phyloP scores from a whole-genome alignment of 2,329 filamentous ascomycete genomes.

The Alternaria solani region DNA sequence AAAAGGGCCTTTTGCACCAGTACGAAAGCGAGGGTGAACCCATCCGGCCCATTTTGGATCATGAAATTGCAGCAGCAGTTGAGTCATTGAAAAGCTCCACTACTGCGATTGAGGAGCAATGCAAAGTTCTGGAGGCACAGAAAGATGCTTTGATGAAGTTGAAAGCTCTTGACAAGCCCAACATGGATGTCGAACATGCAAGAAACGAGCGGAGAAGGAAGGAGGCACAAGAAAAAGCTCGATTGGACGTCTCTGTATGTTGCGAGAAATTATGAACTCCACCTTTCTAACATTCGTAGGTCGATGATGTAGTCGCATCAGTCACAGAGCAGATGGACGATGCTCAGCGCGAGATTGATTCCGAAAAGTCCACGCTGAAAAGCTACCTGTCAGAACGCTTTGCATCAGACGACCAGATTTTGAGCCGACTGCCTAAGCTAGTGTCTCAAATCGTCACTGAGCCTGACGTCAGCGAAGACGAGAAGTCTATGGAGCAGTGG shows the following conservation, averaged over 20 bases:
- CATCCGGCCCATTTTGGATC: constrained; percentile 62
- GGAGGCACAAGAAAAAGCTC: constrained; percentile 52
- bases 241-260: constrained; percentile 51
- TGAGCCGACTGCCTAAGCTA: constrained; percentile 71
- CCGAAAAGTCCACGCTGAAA: constrained; percentile 56
- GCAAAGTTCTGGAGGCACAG: constrained; percentile 67
- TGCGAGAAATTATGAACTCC: fast-evolving
- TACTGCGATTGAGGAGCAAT: constrained; percentile 69
- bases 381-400: constrained; percentile 61
- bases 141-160: constrained; percentile 67
- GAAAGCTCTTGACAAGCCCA: constrained; percentile 57
- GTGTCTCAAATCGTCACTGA: constrained; percentile 64
- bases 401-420: constrained; percentile 69
- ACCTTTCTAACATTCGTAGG: constrained; percentile 22
- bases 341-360: constrained; percentile 59
- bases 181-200: constrained; percentile 49
- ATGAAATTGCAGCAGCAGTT: constrained; percentile 68
- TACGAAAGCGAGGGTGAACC: constrained; percentile 41
- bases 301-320: constrained; percentile 42
- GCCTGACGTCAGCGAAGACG: constrained; percentile 61
- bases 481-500: constrained; percentile 63
- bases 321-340: constrained; percentile 47
- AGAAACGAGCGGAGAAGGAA: constrained; percentile 49
- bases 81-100: constrained; percentile 71
- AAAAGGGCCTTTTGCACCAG: constrained; percentile 44